Conservation (phyloP, 768 basidiomycete genomes). For the Hydnomerulius pinastri region DNA sequence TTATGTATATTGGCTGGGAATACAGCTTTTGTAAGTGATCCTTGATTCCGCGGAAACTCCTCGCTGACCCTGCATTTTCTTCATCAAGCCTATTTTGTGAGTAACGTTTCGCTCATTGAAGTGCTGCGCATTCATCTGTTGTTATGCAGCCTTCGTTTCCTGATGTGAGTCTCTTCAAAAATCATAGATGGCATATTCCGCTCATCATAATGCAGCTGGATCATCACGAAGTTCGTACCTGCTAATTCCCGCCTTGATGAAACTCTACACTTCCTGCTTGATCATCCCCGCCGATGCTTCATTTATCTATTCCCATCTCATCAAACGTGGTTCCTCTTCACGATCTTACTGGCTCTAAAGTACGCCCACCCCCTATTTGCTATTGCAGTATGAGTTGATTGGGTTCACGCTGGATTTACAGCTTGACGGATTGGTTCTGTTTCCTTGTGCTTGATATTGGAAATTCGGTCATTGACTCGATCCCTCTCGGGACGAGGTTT, state of each 20-base stretch:
- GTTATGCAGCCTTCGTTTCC: constrained; percentile 65
- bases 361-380: constrained; percentile 37
- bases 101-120: constrained; percentile 31
- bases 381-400: too few species aligned
- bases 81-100: constrained; percentile 78
- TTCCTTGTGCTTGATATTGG: constrained; percentile 90
- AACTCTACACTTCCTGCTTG: constrained; percentile 87
- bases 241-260: constrained; percentile 63
- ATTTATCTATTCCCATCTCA: constrained; percentile 90
- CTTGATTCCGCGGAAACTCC: neutral
- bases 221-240: constrained; percentile 60
- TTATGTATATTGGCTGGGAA: constrained; percentile 89
- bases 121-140: neutral
- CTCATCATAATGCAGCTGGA: constrained; percentile 59
- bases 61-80: neutral
- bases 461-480: constrained; percentile 61
- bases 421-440: constrained; percentile 83
- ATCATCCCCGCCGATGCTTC: constrained; percentile 92
- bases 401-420: constrained; percentile 29
- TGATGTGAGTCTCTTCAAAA: constrained; percentile 59
- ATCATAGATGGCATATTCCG: neutral
- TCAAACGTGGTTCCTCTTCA: constrained; percentile 89
- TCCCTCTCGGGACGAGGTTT: constrained; percentile 73
- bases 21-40: constrained; percentile 82
- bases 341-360: constrained; percentile 70